Conservation (phyloP, 441 rosid species). For the Capsella rubella region DNA sequence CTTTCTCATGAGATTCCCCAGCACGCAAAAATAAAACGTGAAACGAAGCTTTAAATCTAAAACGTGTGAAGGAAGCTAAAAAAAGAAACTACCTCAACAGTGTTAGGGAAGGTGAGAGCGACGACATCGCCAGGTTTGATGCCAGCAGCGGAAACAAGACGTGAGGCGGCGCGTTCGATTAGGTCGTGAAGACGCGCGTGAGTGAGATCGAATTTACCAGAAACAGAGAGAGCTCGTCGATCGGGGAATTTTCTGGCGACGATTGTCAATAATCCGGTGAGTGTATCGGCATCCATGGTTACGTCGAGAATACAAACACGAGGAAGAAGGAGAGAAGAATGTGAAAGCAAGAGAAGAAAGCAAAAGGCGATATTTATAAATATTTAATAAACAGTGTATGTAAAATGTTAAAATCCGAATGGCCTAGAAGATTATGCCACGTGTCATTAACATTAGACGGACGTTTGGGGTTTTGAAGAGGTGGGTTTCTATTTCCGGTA, state of each 20-base stretch:
- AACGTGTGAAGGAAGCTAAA: background rate
- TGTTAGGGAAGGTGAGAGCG: constrained; percentile 80
- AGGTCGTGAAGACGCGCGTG: constrained; percentile 62
- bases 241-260: constrained; percentile 60
- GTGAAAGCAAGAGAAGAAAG: background rate
- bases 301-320: constrained; percentile 11
- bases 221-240: constrained; percentile 61
- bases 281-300: constrained; percentile 61
- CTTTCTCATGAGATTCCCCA: constrained; percentile 3
- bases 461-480: constrained; percentile 37
- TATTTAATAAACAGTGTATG: too few relatives aligned
- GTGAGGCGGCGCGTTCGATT: constrained; percentile 69
- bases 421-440: background rate
- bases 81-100: constrained; percentile 60
- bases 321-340: background rate
- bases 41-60: constrained; percentile 6
- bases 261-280: constrained; percentile 59
- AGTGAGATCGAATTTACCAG: constrained; percentile 70
- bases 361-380: constrained; percentile 26
- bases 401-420: too few relatives aligned
- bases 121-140: constrained; percentile 80
- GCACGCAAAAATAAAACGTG: background rate
- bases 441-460: constrained; percentile 33
- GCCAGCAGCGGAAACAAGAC: constrained; percentile 62
- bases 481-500: constrained; percentile 25